phyloP scores from a whole-genome alignment of 2,329 filamentous ascomycete genomes.

The Tolypocladium tropicale region DNA sequence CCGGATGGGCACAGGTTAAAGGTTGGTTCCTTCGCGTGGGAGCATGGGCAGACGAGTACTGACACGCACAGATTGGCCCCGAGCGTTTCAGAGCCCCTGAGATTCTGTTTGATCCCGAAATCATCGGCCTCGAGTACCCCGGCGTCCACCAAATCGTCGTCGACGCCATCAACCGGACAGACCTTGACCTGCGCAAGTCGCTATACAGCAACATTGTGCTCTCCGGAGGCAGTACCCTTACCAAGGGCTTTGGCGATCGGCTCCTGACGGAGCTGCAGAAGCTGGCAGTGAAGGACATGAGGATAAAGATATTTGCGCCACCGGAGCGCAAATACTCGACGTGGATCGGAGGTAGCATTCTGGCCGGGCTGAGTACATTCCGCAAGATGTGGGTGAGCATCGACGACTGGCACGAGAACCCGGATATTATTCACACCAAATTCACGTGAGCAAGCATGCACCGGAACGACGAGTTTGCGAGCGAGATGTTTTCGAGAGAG shows the following conservation, averaged over 20 bases:
- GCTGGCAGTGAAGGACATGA: conserved; percentile 96
- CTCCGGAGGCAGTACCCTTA: conserved; percentile 90
- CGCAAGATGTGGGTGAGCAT: conserved; percentile 99
- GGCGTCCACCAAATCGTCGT: conserved; percentile 97
- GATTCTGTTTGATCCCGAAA: conserved; percentile 94
- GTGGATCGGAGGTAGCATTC: conserved; percentile 96
- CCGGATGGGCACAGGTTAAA: conserved; percentile 92
- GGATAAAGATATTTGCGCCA: conserved; percentile 97
- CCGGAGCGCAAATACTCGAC: conserved; percentile 98
- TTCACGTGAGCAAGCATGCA: conserved; percentile 57
- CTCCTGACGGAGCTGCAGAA: conserved; percentile 85
- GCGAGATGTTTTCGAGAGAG: background rate
- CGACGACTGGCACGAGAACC: conserved; percentile 99
- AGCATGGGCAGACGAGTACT: too few species aligned
- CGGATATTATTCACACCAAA: conserved; percentile 96
- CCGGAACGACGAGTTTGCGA: background rate
- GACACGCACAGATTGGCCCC: conserved; percentile 57
- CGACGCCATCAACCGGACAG: conserved; percentile 87
- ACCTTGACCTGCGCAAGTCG: conserved; percentile 88
- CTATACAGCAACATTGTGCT: conserved; percentile 96
- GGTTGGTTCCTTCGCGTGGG: conserved; percentile 32
- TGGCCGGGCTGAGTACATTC: conserved; percentile 94
- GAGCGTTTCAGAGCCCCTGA: conserved; percentile 94
- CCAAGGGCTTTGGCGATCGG: conserved; percentile 92
- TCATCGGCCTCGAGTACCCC: conserved; percentile 93